Evolutionary conservation across 1,284 basidiomycete genomes (phyloP).

Genomic region (Naganishia liquefaciens): DNA sequence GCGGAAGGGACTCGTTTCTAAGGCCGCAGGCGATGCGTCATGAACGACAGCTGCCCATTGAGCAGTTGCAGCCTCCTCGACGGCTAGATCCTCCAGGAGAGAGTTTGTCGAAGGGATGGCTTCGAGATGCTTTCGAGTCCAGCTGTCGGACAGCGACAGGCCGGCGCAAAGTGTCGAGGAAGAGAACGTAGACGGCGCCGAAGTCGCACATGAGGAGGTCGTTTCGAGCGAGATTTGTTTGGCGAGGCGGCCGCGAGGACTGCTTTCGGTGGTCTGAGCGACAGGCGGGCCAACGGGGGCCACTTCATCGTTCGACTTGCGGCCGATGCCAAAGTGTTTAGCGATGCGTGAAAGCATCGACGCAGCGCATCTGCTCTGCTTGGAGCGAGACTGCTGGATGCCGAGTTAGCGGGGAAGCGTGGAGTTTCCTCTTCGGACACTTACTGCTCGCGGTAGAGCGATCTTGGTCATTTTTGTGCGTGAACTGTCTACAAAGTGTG

Average conservation of each 20-base stretch:
- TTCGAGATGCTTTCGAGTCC: not conserved
- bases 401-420: not conserved
- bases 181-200: constrained; percentile 1
- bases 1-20: too few species aligned
- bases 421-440: not conserved
- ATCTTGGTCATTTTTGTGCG: too few species aligned
- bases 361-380: not conserved
- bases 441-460: too few species aligned
- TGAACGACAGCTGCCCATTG: not conserved
- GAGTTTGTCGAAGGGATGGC: not conserved
- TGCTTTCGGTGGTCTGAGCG: not conserved
- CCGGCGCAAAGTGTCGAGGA: not conserved
- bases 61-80: not conserved
- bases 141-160: not conserved
- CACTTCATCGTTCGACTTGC: not conserved
- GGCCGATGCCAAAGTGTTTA: too few species aligned
- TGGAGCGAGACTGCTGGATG: not conserved
- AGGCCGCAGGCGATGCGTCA: not conserved
- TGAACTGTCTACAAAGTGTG: too few species aligned
- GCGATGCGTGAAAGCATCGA: not conserved
- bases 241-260: not conserved
- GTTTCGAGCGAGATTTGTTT: constrained; percentile 2
- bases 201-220: not conserved
- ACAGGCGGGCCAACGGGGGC: not conserved
- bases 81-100: not conserved